Percentiles rank a stretch among this genome's conserved stretches.
Evolutionary conservation across 495 filamentous ascomycete genomes (phyloP).

Genomic region (Penicillium mononematosum): DNA sequence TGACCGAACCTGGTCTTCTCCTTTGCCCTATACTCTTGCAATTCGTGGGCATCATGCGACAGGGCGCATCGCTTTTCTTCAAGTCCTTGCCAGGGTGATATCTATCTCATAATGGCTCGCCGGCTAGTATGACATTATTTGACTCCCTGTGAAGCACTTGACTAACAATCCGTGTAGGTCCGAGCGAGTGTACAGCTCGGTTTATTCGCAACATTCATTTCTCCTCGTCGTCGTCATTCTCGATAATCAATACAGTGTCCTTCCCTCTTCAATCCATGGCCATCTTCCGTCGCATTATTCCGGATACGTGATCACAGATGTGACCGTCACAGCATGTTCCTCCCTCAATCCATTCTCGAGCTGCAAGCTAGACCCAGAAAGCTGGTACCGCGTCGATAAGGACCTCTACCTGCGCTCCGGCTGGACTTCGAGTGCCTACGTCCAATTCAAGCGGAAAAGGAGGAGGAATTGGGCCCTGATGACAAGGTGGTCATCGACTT

Average conservation of each 20-base stretch:
- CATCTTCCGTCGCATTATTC: conserved; percentile 79
- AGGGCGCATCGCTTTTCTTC: conserved; percentile 21
- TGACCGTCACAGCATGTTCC: conserved; percentile 78
- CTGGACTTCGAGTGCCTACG: conserved; percentile 75
- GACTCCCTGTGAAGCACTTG: neutral
- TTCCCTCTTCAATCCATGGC: conserved; percentile 78
- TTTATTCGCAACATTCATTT: conserved; percentile 63
- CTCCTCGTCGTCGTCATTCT: conserved; percentile 71
- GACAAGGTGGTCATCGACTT: conserved; percentile 86
- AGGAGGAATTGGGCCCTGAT: conserved; percentile 71
- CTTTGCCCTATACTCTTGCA: conserved; percentile 6
- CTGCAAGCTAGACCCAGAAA: conserved; percentile 72
- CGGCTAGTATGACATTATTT: conserved; percentile 38
- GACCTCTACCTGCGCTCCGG: conserved; percentile 77
- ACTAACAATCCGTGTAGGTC: conserved; percentile 46
- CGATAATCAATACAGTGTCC: conserved; percentile 76
- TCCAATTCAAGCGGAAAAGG: conserved; percentile 84
- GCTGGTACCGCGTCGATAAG: conserved; percentile 88
- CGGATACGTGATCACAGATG: conserved; percentile 82
- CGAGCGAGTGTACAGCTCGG: conserved; percentile 81
- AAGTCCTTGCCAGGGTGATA: conserved; percentile 42
- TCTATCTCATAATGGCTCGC: conserved; percentile 44
- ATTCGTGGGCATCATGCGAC: conserved; percentile 28
- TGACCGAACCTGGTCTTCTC: conserved; percentile 33
- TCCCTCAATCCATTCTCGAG: conserved; percentile 69